Evolutionary conservation across 139 green algal species (phyloP).

Genomic region (Deuterostichococcus epilithicus): DNA sequence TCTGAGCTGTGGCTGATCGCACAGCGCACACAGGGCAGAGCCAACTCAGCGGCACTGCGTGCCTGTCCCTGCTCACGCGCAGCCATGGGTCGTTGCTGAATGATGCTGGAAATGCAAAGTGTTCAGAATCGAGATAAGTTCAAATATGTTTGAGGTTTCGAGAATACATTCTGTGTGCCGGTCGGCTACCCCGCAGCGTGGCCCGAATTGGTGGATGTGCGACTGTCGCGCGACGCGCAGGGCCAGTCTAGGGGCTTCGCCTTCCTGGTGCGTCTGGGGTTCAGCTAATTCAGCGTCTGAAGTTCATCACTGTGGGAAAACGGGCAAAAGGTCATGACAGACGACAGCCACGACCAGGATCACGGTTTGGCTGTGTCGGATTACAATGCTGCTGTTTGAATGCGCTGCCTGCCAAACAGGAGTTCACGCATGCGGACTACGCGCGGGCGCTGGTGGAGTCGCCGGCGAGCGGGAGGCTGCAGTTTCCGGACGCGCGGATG

Average conservation of each 20-base stretch:
- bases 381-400: neutral
- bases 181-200: slow-evolving; percentile 18
- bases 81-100: too few species aligned
- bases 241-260: slow-evolving; percentile 30
- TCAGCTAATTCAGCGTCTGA: slow-evolving; percentile 1
- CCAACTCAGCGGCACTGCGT: neutral
- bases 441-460: slow-evolving; percentile 52
- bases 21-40: neutral
- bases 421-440: slow-evolving; percentile 48
- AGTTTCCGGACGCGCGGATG: slow-evolving; percentile 28
- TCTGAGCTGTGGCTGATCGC: neutral
- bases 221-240: slow-evolving; percentile 31
- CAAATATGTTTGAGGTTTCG: neutral
- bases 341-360: neutral
- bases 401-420: slow-evolving; percentile 14
- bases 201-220: slow-evolving; percentile 39
- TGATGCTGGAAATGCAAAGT: neutral
- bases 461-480: slow-evolving; percentile 14
- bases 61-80: neutral
- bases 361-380: neutral
- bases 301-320: neutral
- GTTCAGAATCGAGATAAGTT: neutral
- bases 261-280: slow-evolving; percentile 39
- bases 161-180: neutral
- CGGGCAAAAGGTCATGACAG: neutral